Evolutionary conservation across 83 land plant species (phyloP).

Genomic region (Picea mariana): DNA sequence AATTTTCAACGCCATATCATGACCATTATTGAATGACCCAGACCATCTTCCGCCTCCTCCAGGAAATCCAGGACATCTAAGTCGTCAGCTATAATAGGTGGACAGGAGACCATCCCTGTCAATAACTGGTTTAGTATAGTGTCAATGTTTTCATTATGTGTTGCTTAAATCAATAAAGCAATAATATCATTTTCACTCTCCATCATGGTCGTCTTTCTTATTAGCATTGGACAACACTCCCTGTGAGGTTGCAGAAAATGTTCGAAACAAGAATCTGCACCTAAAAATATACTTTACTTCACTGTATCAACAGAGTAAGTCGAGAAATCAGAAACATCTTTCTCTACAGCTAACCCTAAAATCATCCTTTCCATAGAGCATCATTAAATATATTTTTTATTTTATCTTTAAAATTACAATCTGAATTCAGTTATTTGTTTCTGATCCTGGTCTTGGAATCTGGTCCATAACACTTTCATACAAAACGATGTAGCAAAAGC

Average conservation of each 20-base stretch:
- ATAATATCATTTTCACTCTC: too few relatives aligned
- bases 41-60: constrained; percentile 34
- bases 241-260: constrained; percentile 52
- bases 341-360: constrained; percentile 56
- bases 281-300: too few relatives aligned
- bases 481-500: constrained; percentile 23
- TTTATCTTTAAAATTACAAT: background rate
- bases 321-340: too few relatives aligned
- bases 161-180: constrained; percentile 5
- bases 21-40: too few relatives aligned
- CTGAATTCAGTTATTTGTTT: background rate
- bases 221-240: constrained; percentile 56
- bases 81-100: too few relatives aligned
- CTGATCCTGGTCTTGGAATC: constrained; percentile 1
- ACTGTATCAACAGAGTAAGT: too few relatives aligned
- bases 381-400: background rate
- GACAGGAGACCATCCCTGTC: too few relatives aligned
- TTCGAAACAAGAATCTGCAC: too few relatives aligned
- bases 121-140: constrained; percentile 31
- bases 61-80: too few relatives aligned
- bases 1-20: too few relatives aligned
- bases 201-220: constrained; percentile 22
- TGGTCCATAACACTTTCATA: too few relatives aligned
- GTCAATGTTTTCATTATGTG: constrained; percentile 11
- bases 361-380: constrained; percentile 51